Evolutionary conservation across 2,329 filamentous ascomycete genomes (phyloP).

Genomic region (Trichoderma arundinaceum): DNA sequence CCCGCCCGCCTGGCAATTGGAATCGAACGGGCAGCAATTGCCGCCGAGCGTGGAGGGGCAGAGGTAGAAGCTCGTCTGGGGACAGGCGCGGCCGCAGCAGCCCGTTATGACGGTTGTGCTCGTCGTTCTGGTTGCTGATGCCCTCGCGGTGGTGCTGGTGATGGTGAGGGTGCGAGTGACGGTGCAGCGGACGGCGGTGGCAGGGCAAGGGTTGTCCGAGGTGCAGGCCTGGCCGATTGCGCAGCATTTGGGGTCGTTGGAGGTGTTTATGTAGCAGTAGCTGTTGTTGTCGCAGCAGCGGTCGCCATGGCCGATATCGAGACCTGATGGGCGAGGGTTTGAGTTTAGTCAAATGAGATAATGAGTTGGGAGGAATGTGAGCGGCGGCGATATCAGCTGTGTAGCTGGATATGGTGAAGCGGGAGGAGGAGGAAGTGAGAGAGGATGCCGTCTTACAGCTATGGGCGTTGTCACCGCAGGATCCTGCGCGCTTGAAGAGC

Average conservation of each 20-base stretch:
- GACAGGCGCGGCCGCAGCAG: constrained; percentile 51
- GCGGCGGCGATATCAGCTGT: neutral
- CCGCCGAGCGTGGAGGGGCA: constrained; percentile 54
- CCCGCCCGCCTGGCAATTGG: constrained; percentile 48
- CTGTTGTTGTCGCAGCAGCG: constrained; percentile 51
- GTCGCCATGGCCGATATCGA: constrained; percentile 48
- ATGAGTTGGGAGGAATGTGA: neutral
- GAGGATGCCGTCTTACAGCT: constrained; percentile 41
- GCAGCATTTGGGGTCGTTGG: constrained; percentile 49
- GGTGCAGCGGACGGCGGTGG: constrained; percentile 45
- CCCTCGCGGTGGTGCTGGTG: neutral
- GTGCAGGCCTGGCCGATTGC: constrained; percentile 50
- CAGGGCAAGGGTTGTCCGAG: constrained; percentile 45
- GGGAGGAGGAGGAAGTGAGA: neutral
- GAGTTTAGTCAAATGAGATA: neutral
- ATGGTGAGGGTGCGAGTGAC: constrained; percentile 37
- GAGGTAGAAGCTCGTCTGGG: constrained; percentile 49
- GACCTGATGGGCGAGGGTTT: constrained; percentile 41
- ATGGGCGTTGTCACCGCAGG: constrained; percentile 41
- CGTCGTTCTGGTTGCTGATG: constrained; percentile 33
- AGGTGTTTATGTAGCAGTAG: constrained; percentile 53
- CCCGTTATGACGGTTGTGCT: constrained; percentile 39
- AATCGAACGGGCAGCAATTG: constrained; percentile 56
- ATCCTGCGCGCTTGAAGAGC: constrained; percentile 39
- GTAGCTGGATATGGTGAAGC: neutral